Evolutionary conservation across 129 eudicot genomes (phyloP).

Genomic region (Arctium minus): DNA sequence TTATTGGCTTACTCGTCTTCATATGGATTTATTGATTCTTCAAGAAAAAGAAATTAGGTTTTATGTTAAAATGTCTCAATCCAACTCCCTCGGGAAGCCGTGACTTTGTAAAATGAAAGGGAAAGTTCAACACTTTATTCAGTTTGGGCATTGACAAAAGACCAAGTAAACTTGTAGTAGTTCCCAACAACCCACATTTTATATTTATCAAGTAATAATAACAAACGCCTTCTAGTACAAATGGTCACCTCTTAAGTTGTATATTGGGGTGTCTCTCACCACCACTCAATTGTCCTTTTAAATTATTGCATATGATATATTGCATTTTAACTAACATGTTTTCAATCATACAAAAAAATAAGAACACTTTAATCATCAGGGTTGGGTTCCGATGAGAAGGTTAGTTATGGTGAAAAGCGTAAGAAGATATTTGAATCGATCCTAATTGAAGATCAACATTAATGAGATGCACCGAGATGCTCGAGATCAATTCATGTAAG

Average conservation of each 20-base stretch:
- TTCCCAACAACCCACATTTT: slow-evolving; percentile 22
- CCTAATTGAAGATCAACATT: too few species aligned
- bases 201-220: not conserved
- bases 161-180: slow-evolving; percentile 19
- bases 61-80: slow-evolving; percentile 12
- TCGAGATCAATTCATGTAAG: too few species aligned
- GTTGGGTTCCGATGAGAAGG: too few species aligned
- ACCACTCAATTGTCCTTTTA: not conserved
- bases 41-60: not conserved
- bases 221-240: not conserved
- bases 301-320: not conserved
- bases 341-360: not conserved
- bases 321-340: not conserved
- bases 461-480: too few species aligned
- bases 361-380: not conserved
- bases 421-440: too few species aligned
- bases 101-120: slow-evolving; percentile 14
- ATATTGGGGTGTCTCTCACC: slow-evolving; percentile 11
- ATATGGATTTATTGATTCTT: not conserved
- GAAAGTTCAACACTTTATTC: slow-evolving; percentile 2
- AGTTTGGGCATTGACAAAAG: slow-evolving; percentile 9
- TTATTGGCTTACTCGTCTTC: not conserved
- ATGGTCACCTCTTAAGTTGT: slow-evolving; percentile 16
- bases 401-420: too few species aligned
- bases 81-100: not conserved